Conservation (phyloP, 139 green algal genomes). For the Chlorella sp. region DNA sequence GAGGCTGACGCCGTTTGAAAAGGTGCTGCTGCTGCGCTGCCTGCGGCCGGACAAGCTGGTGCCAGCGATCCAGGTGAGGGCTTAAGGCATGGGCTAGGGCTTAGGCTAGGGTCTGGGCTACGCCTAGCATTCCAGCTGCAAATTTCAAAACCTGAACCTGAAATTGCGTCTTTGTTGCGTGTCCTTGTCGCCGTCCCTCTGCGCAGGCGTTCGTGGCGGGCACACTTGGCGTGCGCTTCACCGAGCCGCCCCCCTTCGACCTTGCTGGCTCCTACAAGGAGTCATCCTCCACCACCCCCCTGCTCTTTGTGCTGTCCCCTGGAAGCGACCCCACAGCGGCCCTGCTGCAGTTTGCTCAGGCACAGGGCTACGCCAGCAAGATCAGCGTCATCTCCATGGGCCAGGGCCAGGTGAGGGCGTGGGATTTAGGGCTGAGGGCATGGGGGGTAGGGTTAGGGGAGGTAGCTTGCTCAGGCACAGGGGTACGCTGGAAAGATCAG, state of each 20-base stretch:
- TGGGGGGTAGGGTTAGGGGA: too few species aligned
- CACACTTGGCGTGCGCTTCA: slow-evolving; percentile 30
- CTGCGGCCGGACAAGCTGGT: slow-evolving; percentile 68
- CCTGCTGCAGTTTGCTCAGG: slow-evolving; percentile 53
- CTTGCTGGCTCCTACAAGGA: slow-evolving; percentile 50
- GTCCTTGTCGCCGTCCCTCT: too few species aligned
- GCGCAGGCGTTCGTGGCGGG: slow-evolving; percentile 22
- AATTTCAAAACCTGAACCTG: too few species aligned
- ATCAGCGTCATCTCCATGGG: slow-evolving; percentile 52
- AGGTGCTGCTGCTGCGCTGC: slow-evolving; percentile 48
- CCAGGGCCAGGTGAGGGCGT: slow-evolving; percentile 41
- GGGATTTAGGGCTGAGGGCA: too few species aligned
- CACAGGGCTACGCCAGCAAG: slow-evolving; percentile 13
- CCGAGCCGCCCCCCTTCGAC: slow-evolving; percentile 49
- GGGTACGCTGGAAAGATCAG: slow-evolving; percentile 23
- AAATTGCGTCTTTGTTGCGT: too few species aligned
- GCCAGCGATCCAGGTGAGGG: background rate
- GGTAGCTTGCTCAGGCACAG: slow-evolving; percentile 38
- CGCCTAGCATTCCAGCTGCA: too few species aligned
- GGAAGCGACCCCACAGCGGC: slow-evolving; percentile 60
- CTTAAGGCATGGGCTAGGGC: too few species aligned
- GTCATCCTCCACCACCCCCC: slow-evolving; percentile 39
- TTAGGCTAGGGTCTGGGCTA: too few species aligned
- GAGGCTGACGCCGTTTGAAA: slow-evolving; percentile 52
- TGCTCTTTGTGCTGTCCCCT: slow-evolving; percentile 60